These are phyloP conservation scores for Microcyclospora pomicola DNA, from an alignment of 2,329 filamentous ascomycete species.

Conservation along the genomic window DNA sequence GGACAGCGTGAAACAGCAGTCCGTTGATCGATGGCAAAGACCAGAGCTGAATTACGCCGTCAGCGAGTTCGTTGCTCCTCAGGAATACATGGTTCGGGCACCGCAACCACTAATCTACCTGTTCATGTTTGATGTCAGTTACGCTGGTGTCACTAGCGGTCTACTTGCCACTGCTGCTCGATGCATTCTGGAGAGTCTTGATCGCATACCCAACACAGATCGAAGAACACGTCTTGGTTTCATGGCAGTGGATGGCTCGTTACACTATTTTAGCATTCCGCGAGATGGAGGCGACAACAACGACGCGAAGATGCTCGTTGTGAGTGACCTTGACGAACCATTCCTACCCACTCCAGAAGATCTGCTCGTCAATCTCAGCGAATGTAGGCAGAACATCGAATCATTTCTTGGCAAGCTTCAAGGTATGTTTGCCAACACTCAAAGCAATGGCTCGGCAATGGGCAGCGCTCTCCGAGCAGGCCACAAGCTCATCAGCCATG, in stretches of 20 bases:
- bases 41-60: slow-evolving; percentile 92
- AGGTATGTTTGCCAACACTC: slow-evolving; percentile 91
- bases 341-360: slow-evolving; percentile 91
- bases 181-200: slow-evolving; percentile 87
- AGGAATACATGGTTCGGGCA: slow-evolving; percentile 98
- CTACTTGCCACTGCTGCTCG: slow-evolving; percentile 83
- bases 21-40: slow-evolving; percentile 80
- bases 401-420: slow-evolving; percentile 82
- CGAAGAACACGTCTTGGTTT: slow-evolving; percentile 85
- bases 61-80: slow-evolving; percentile 91
- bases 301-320: slow-evolving; percentile 81
- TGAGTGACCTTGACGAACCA: slow-evolving; percentile 93
- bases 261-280: slow-evolving; percentile 93
- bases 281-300: slow-evolving; percentile 73
- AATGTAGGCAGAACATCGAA: slow-evolving; percentile 84
- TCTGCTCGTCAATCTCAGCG: slow-evolving; percentile 73
- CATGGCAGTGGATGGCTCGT: slow-evolving; percentile 82
- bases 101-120: slow-evolving; percentile 91
- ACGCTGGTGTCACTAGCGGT: slow-evolving; percentile 75
- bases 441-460: slow-evolving; percentile 83
- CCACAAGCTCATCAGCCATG: slow-evolving; percentile 86
- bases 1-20: slow-evolving; percentile 85
- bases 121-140: slow-evolving; percentile 91
- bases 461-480: slow-evolving; percentile 83
- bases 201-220: slow-evolving; percentile 96